Evolutionary conservation across 116 monocot species (phyloP), one percentile per base, ranked within the genome.

Genomic region (Cymodocea nodosa): DNA sequence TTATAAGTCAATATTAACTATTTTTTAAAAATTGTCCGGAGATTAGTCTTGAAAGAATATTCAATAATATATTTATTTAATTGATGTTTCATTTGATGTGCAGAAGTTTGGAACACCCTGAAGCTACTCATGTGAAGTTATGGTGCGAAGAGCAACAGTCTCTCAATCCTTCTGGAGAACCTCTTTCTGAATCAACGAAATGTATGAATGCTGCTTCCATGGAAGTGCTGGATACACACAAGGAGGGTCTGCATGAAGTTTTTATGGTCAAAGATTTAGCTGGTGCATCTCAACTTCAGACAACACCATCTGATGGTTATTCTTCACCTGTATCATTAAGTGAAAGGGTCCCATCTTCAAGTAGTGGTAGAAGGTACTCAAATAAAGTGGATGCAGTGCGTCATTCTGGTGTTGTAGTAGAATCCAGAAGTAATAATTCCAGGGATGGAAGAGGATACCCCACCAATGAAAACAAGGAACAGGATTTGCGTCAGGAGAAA

Each of bases 281-380:
- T 23, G 24, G 68, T 61, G 51, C 70, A 59, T 64, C 70, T 34
- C 53, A 66, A 16, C 53, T 65, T 74, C 73, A 66, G 58, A 75
- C 64, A 57, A 75, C 65, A 19, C 62, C 69, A 59, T 64, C 69
- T 35, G 82, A 75, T 73, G 30, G 23, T 40, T 59, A 44, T 60
- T 4, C 52, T 24, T 76, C 79, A 25, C 69, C 81, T 52, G 60
- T 50, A 44, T 67, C 55, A 4, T 50, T 63, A 13, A 71, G 59
- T 24, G 79, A 81, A 66, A 85, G 69, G 62, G 44, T 44, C 44
- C 74, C 82, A 18, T 60, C 80, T 40, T 64, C 74, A 51, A 58
- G 59, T 60, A 75, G n/a, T 76, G 78, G 70, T 35, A 65, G 64
- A 13, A 62, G 68, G 55, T 44, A 66, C 52, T 74, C 57, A 67